A percentile compares a stretch with the other conserved stretches of the same genome.
phyloP scores from a whole-genome alignment of 2,329 filamentous ascomycete genomes.

The Rhynchosporium graminicola region DNA sequence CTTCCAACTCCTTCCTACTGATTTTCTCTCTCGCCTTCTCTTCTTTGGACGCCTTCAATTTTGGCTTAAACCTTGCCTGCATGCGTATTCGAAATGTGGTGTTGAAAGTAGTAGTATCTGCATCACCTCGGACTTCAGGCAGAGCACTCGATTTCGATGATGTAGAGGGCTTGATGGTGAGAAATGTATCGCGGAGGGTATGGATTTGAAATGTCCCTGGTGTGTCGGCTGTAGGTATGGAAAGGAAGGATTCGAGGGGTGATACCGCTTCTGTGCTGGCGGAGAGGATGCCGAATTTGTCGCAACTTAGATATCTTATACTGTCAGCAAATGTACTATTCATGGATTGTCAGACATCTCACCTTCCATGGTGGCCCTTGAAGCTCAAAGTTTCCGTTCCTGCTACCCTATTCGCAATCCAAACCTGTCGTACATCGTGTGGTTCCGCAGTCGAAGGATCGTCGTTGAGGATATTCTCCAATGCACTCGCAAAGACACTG shows the following conservation, averaged over 20 bases:
- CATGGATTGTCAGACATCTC: constrained; percentile 30
- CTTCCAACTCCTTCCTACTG: constrained; percentile 80
- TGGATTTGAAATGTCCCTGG: constrained; percentile 74
- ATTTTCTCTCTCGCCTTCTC: constrained; percentile 85
- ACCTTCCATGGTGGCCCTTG: constrained; percentile 88
- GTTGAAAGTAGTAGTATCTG: constrained; percentile 63
- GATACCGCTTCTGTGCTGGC: constrained; percentile 81
- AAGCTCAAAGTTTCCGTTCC: constrained; percentile 82
- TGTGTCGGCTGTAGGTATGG: constrained; percentile 64
- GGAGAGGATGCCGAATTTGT: constrained; percentile 76
- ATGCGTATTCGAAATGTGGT: constrained; percentile 82
- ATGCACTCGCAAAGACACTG: constrained; percentile 75
- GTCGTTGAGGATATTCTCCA: constrained; percentile 87
- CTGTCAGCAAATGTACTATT: constrained; percentile 16
- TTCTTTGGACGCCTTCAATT: constrained; percentile 75
- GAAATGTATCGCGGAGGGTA: constrained; percentile 69
- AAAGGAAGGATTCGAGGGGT: constrained; percentile 76
- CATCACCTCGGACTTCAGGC: constrained; percentile 76
- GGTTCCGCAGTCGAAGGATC: constrained; percentile 86
- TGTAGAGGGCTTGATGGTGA: constrained; percentile 60
- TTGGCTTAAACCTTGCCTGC: constrained; percentile 93
- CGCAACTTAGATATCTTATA: constrained; percentile 76
- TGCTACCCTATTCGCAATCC: constrained; percentile 81
- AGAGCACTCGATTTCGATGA: constrained; percentile 48
- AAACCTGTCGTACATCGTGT: constrained; percentile 94